Evolutionary conservation across 2,329 filamentous ascomycete genomes (phyloP).

Genomic region (Diatrype stigma): DNA sequence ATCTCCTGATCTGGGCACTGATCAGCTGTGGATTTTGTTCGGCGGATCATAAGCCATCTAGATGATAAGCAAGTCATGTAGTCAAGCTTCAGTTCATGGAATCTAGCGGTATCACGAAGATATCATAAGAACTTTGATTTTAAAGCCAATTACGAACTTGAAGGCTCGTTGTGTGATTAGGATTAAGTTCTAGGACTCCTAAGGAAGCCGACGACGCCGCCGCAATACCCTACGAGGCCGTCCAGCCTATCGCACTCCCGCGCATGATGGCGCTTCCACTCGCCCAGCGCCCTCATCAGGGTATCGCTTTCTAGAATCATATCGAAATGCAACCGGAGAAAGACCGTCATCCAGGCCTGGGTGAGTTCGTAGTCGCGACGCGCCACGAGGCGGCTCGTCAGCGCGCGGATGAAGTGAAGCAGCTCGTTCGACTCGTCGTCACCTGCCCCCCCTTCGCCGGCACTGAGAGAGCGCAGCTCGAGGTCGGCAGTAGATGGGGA

Average conservation of each 20-base stretch:
- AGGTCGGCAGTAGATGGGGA: conserved; percentile 83
- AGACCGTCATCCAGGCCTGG: conserved; percentile 97
- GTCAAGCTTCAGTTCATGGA: no score
- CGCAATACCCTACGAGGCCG: conserved; percentile 78
- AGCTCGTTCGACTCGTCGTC: conserved; percentile 62
- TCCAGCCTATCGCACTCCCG: conserved; percentile 67
- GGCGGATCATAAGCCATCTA: no score
- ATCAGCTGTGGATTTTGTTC: no score
- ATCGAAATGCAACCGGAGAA: conserved; percentile 73
- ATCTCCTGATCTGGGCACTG: no score
- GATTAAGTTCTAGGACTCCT: conserved; percentile 54
- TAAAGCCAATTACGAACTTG: neutral
- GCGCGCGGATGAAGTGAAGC: conserved; percentile 71
- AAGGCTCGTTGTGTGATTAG: neutral
- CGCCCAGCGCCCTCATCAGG: conserved; percentile 55
- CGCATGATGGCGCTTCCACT: conserved; percentile 71
- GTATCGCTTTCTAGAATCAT: conserved; percentile 45
- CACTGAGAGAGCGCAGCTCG: conserved; percentile 75
- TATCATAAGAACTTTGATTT: neutral
- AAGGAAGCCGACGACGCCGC: conserved; percentile 79
- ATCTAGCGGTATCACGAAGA: no score
- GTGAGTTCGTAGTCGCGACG: conserved; percentile 87
- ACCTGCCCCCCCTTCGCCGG: conserved; percentile 32
- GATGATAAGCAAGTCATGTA: no score
- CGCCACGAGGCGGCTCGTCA: conserved; percentile 65